phyloP scores from a whole-genome alignment of 176 grass and related monocot genomes.

The Cymbopogon citratus region DNA sequence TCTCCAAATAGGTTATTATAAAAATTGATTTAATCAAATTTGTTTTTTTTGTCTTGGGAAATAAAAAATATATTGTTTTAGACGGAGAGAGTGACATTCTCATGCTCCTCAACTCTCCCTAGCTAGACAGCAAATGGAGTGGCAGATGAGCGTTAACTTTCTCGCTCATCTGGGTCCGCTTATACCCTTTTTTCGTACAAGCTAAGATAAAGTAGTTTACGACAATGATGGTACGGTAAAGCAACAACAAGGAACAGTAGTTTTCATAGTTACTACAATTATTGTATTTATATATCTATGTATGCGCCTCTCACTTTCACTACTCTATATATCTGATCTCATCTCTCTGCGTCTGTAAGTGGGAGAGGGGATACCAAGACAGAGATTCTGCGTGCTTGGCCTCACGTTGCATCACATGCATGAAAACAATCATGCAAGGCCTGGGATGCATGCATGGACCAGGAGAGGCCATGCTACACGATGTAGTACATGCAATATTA shows the following conservation, averaged over 20 bases:
- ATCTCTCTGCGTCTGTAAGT: background rate
- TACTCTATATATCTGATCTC: background rate
- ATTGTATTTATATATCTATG: background rate
- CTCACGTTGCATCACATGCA: conserved; percentile 73
- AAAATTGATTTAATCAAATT: no score
- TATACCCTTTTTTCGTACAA: background rate
- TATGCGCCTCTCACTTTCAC: background rate
- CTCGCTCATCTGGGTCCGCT: background rate
- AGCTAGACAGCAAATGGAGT: no score
- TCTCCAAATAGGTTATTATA: no score
- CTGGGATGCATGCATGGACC: conserved; percentile 3
- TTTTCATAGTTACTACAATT: conserved; percentile 9
- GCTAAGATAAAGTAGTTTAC: background rate
- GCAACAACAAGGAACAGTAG: background rate
- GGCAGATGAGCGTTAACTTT: background rate
- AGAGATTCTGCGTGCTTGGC: conserved; percentile 21
- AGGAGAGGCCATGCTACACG: background rate
- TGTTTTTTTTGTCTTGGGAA: no score
- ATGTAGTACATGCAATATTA: background rate
- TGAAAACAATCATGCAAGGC: conserved; percentile 52
- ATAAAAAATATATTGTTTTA: no score
- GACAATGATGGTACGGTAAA: background rate
- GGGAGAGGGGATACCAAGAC: background rate
- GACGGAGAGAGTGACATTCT: background rate
- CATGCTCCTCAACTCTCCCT: background rate